Evolutionary conservation across 2,329 filamentous ascomycete species (phyloP), one percentile per base, ranked within the genome.

Genomic region (Sclerotinia glacialis): DNA sequence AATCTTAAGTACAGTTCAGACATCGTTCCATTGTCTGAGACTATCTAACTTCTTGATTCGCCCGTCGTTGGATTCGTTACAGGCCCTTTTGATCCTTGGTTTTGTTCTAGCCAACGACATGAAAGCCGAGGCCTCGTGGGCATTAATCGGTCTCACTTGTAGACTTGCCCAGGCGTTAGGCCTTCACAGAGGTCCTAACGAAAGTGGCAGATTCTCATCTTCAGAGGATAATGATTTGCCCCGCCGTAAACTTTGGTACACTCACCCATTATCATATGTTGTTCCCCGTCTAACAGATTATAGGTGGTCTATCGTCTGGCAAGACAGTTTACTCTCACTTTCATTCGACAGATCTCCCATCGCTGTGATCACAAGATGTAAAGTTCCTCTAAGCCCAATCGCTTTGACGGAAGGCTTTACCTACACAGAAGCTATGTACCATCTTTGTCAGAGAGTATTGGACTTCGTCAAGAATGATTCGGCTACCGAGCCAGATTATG

Each of bases 41-140:
- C 78, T 88, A 0, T 85, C 85, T 6, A 89, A 89, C 69, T 89
- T 88, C 69, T 74, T 89, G 53, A 79, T 89, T 14, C 78, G 86
- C 42, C 86, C 86, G 2, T 88, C 87, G 0, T 81, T 89, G 49
- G 86, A 89, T 74, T 87, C 86, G 5, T 86, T 89, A 34, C 86
- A 89, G 74, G 86, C 86, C 0, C 77, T 89, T 50, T 78, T 89
- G 1, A 80, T 89, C 53, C 85, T 85, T 5, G 83, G 85, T 40
- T 88, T 89, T 69, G 86, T 87, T 2, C 78, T 89, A 2, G 78
- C 88, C 34, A 89, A 89, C 70, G 86, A 89, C 67, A 89, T 89
- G 86, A 89, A 89, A 72, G 86, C 86, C 1, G 86, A 89, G 72
- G 86, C 85, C 0, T 88, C 86, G 0, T 89, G 86, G 86, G 86